Conservation (phyloP, 2,329 filamentous ascomycete species). For the Colletotrichum truncatum region DNA sequence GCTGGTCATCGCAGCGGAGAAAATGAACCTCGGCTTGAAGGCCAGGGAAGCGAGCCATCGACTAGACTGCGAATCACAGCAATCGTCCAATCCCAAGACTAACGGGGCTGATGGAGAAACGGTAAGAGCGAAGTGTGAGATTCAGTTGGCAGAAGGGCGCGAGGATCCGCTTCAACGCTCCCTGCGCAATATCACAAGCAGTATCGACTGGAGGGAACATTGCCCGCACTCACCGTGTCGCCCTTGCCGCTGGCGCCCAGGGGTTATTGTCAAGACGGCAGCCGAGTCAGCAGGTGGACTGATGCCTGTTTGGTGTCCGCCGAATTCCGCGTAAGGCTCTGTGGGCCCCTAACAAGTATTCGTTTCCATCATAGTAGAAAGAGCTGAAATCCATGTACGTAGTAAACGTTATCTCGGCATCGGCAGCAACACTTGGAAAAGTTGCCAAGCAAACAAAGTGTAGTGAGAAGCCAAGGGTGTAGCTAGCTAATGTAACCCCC, state of each 20-base stretch:
- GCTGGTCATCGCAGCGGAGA: background rate
- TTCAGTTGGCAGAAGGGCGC: constrained; percentile 1
- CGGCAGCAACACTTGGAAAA: background rate
- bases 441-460: background rate
- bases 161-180: background rate
- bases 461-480: background rate
- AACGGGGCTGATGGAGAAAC: background rate
- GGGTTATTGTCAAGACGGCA: background rate
- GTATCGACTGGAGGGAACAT: constrained; percentile 1
- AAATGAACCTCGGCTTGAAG: background rate
- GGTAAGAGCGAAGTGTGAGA: constrained; percentile 4
- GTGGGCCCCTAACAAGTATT: background rate
- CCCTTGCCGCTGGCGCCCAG: background rate
- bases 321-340: background rate
- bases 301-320: background rate
- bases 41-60: background rate
- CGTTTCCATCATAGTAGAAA: no score
- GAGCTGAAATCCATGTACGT: background rate
- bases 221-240: constrained; percentile 1
- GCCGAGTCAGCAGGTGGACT: background rate
- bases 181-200: constrained; percentile 9
- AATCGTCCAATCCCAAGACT: background rate
- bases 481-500: constrained; percentile 17
- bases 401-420: background rate
- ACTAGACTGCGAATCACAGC: constrained; percentile 18